Base-by-base conservation (phyloP, 257 asterid species). In the Misopates orontium region DNA sequence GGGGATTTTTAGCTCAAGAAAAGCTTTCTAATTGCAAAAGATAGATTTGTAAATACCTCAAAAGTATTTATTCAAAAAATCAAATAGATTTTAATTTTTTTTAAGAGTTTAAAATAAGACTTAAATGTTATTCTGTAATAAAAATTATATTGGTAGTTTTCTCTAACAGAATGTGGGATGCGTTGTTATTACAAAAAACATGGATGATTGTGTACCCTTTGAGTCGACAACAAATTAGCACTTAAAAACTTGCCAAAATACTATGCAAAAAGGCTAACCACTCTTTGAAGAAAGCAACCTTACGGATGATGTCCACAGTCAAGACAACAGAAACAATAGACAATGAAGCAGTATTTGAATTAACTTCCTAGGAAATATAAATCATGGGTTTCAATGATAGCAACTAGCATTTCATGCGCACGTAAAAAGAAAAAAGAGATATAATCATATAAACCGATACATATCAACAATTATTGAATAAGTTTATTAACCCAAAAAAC, bases 231-330 rank as follows among this genome's bases (percentile, higher is more conserved):
- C 36, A 21, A 47, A 68, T 56, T 24, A 5, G 59, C 10, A 64
- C 21, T 48, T 3, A 1, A 39, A n/a, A 59, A 28, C 55, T 23
- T 45, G 28, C 57, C 41, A 62, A 44, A 44, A 47, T 20, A 42
- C 73, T 17, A 56, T 68, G 72, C 59, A 8, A 17, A 57, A 57
- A 39, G 53, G 54, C 17, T 20, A 36, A 49, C 61, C 60, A 40
- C 56, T 65, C 50, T 58, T 49, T 58, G 51, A 66, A 20, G 72
- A 72, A 72, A 72, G 61, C 71, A 57, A 72, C 69, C 25, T 66
- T 55, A 69, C 68, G 17, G 15, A 7, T 14, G 44, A 14, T 47
- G 24, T 39, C 53, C 67, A 69, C 17, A n/a, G 5, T 67, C 20
- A 67, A 53, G 39, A 56, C 72, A 56, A 42, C 17, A 53, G 56